Evolutionary conservation across 2,329 filamentous ascomycete species (phyloP).

Genomic region (Penicillium corylophilum): DNA sequence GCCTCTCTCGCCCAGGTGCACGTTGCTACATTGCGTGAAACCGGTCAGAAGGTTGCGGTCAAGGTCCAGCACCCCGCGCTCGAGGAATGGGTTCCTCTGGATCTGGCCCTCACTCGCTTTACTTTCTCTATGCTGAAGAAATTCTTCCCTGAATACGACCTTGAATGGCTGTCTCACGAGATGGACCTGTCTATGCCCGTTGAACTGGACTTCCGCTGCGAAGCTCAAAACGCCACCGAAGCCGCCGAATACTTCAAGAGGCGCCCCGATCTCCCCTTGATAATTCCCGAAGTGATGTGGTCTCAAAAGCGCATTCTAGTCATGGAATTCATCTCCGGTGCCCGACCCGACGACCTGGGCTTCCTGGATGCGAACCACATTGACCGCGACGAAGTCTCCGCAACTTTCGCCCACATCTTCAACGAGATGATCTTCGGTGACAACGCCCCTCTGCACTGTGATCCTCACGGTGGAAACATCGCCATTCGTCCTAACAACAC

Average conservation of each 20-base stretch:
- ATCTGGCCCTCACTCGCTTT: conserved; percentile 80
- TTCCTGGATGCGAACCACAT: conserved; percentile 85
- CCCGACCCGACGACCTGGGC: conserved; percentile 81
- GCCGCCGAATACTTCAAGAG: conserved; percentile 78
- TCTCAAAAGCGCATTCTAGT: conserved; percentile 85
- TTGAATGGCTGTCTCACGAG: conserved; percentile 92
- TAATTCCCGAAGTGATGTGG: conserved; percentile 89
- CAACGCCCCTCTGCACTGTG: conserved; percentile 86
- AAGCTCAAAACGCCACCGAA: conserved; percentile 78
- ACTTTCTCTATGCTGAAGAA: conserved; percentile 86
- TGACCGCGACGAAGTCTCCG: conserved; percentile 92
- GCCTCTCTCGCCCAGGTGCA: conserved; percentile 95
- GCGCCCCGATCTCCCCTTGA: conserved; percentile 71
- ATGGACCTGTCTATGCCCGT: conserved; percentile 89
- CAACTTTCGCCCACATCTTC: conserved; percentile 85
- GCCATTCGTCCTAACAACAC: conserved; percentile 76
- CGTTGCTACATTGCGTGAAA: conserved; percentile 76
- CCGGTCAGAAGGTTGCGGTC: conserved; percentile 84
- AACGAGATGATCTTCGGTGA: conserved; percentile 99
- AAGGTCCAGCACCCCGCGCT: conserved; percentile 93
- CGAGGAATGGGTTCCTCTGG: conserved; percentile 85
- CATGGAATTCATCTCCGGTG: conserved; percentile 89
- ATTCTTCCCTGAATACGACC: conserved; percentile 96
- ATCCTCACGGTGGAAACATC: conserved; percentile 94
- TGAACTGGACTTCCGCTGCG: conserved; percentile 84